Percentiles rank a stretch among this genome's conserved stretches.
These are phyloP conservation scores for Xylariaceae sp. DNA, from an alignment of 2,329 filamentous ascomycete genomes.

Conservation along the genomic window DNA sequence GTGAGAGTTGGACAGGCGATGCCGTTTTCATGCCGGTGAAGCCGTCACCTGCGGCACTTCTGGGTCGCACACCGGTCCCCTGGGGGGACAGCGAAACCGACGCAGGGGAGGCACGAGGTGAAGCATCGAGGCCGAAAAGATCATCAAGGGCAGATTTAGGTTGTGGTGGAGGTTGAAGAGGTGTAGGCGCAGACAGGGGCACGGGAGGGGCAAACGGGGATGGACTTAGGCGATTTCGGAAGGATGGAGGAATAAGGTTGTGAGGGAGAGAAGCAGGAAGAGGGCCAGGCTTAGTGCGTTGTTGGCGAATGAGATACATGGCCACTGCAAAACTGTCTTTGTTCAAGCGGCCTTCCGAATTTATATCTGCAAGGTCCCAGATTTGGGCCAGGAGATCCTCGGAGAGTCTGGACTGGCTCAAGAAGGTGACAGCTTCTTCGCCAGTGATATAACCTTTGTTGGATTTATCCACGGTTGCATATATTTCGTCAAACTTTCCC, in stretches of 20 bases:
- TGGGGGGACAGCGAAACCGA: conserved; percentile 67
- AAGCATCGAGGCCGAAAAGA: conserved; percentile 84
- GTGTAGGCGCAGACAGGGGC: conserved; percentile 23
- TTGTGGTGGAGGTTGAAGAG: conserved; percentile 37
- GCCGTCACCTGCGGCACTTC: conserved; percentile 51
- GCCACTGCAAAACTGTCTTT: conserved; percentile 94
- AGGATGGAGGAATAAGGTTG: conserved; percentile 78
- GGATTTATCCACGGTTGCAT: conserved; percentile 74
- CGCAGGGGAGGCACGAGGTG: conserved; percentile 50
- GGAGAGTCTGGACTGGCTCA: conserved; percentile 84
- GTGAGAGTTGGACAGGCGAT: conserved; percentile 51
- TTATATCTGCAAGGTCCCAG: conserved; percentile 95
- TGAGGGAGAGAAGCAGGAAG: conserved; percentile 75
- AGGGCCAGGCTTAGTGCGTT: conserved; percentile 67
- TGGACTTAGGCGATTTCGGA: conserved; percentile 59
- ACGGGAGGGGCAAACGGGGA: conserved; percentile 50
- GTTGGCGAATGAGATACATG: conserved; percentile 93
- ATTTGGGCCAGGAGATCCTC: conserved; percentile 90
- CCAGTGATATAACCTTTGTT: conserved; percentile 83
- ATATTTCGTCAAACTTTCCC: conserved; percentile 80
- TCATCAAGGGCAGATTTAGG: conserved; percentile 87
- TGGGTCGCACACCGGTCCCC: conserved; percentile 48
- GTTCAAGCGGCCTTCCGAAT: conserved; percentile 78
- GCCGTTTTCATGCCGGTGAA: conserved; percentile 54
- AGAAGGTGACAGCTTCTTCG: conserved; percentile 90